Evolutionary conservation across 257 asterid genomes (phyloP), one percentile per base, ranked within the genome.

Genomic region (Ocimum tenuiflorum): DNA sequence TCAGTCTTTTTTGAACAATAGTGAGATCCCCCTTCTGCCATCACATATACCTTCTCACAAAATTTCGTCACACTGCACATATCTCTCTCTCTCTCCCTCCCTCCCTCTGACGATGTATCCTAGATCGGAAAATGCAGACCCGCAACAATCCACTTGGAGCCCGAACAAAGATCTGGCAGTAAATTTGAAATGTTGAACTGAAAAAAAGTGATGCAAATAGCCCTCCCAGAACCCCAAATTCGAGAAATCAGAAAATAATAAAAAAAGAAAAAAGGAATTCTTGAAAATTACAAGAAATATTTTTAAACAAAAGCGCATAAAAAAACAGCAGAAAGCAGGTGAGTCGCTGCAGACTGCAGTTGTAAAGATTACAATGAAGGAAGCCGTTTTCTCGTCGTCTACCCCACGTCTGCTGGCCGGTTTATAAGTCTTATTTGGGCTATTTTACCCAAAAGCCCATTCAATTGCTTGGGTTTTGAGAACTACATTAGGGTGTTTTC

Each of bases 1-100:
- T 88, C 96, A 20, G 86, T 70, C 75, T 88, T 88, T 77, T 88
- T 88, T 60, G 89, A 84, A 63, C 90, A 86, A 72, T 84, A 86
- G 38, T 60, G 85, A 82, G 96, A 86, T 78, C 88, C 96, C 77
- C 90, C 91, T 82, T 86, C 95, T 7, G 82, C 86, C 86, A 84
- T 78, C 78, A 27, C 49, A 78, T 78, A 80, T 31, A 77, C 62
- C 70, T 77, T 85, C 60, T 88, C 96, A 88, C 82, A 81, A 60
- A 77, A 79, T 72, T 82, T 88, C 7, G 91, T 69, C 36, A 81
- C 56, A 75, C 80, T 74, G 78, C 86, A 78, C 91, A 86, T 86
- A 43, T 73, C 73, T 67, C 73, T n/a, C 49, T 31, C 35, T 27
- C 8, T 38, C 70, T 43, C 60, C 31, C n/a, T 22, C 24, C 31